phyloP scores from a whole-genome alignment of 2,329 filamentous ascomycete species.

The Stagonosporopsis cucurbitacearum region DNA sequence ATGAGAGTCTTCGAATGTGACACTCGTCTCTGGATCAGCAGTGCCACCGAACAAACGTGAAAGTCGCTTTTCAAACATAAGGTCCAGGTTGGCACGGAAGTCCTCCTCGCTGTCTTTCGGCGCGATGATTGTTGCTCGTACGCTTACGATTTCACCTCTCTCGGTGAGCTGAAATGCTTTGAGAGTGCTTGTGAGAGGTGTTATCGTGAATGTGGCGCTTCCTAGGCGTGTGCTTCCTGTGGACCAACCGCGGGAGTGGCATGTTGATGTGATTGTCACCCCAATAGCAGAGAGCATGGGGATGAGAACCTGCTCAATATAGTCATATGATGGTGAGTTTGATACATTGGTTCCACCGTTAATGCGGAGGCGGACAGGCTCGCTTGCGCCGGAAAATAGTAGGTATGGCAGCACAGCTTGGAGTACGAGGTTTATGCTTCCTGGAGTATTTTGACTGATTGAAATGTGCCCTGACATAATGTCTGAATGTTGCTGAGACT shows the following conservation, averaged over 20 bases:
- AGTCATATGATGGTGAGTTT: constrained; percentile 62
- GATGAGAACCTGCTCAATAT: constrained; percentile 61
- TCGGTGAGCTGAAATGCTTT: constrained; percentile 47
- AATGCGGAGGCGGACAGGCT: constrained; percentile 51
- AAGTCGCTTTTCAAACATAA: constrained; percentile 30
- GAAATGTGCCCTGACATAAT: constrained; percentile 37
- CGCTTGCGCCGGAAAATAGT: constrained; percentile 49
- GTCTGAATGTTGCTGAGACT: not conserved
- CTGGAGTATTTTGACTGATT: constrained; percentile 52
- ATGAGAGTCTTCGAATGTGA: constrained; percentile 52
- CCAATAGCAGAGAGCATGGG: constrained; percentile 61
- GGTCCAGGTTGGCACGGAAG: constrained; percentile 35
- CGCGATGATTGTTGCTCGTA: constrained; percentile 50
- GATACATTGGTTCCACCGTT: constrained; percentile 66
- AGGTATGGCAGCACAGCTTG: constrained; percentile 67
- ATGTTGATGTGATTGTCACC: constrained; percentile 51
- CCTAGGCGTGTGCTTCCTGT: constrained; percentile 56
- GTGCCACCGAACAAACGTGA: constrained; percentile 24
- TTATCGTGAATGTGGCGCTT: constrained; percentile 57
- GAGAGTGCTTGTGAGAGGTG: constrained; percentile 46
- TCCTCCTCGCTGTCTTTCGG: constrained; percentile 41
- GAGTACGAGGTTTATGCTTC: constrained; percentile 62
- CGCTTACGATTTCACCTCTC: constrained; percentile 33
- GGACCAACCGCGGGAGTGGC: constrained; percentile 62
- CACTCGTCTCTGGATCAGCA: constrained; percentile 16